These are phyloP conservation scores for Cicer pinnatifidum DNA, from an alignment of 306 rosid species.

Conservation along the genomic window DNA sequence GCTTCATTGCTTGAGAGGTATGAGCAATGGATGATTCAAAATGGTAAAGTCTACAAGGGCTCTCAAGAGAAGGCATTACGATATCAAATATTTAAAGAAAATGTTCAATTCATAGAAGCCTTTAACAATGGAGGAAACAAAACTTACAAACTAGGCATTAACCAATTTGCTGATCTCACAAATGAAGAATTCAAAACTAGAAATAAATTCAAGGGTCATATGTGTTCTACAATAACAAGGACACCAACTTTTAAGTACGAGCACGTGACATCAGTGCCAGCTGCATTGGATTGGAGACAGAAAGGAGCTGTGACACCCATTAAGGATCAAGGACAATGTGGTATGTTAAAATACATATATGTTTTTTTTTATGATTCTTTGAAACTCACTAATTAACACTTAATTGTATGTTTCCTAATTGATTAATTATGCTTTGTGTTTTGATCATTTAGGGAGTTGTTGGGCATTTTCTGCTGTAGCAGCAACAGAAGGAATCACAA, in stretches of 20 bases:
- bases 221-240: conserved; percentile 34
- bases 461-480: conserved; percentile 56
- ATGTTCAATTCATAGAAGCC: conserved; percentile 43
- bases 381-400: background rate
- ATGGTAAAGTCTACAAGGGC: conserved; percentile 41
- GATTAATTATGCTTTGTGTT: background rate
- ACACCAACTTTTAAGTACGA: conserved; percentile 46
- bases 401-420: background rate
- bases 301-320: conserved; percentile 53
- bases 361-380: too few species aligned
- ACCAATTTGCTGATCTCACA: conserved; percentile 51
- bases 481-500: conserved; percentile 48
- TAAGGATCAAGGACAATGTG: conserved; percentile 52
- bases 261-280: conserved; percentile 41
- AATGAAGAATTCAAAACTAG: conserved; percentile 49
- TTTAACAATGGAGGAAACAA: conserved; percentile 48
- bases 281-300: conserved; percentile 47
- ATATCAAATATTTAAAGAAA: conserved; percentile 45
- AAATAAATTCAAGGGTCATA: conserved; percentile 51
- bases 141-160: conserved; percentile 48
- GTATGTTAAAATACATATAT: background rate
- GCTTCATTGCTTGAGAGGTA: conserved; percentile 37
- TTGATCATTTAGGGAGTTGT: conserved; percentile 40
- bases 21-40: conserved; percentile 47
- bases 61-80: conserved; percentile 42